These are phyloP conservation scores for Oenanthe sinensis DNA, from an alignment of 129 eudicot genomes.

Conservation along the genomic window DNA sequence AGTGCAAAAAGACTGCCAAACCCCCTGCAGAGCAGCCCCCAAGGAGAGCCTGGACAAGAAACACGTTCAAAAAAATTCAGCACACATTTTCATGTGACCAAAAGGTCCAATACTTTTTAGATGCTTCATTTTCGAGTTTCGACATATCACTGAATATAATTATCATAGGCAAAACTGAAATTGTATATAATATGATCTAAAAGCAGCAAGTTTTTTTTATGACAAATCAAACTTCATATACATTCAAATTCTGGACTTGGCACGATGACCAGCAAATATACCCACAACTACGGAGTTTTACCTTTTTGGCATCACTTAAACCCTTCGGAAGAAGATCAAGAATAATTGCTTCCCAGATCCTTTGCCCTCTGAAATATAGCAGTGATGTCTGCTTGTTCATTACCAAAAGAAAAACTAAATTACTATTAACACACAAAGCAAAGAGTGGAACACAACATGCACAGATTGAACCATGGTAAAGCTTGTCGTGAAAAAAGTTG, in stretches of 20 bases:
- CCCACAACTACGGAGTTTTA: constrained; percentile 14
- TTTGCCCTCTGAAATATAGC: constrained; percentile 91
- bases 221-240: neutral
- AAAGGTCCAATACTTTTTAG: neutral
- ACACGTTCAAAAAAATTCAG: neutral
- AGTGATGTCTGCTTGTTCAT: constrained; percentile 60
- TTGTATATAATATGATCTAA: neutral
- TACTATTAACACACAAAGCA: neutral
- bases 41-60: constrained; percentile 62
- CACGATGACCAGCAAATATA: neutral
- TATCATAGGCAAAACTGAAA: neutral
- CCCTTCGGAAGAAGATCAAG: constrained; percentile 91
- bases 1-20: constrained; percentile 71
- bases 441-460: neutral
- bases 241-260: neutral
- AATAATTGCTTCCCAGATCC: constrained; percentile 80
- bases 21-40: constrained; percentile 99
- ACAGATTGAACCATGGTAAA: neutral
- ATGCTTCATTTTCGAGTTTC: neutral
- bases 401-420: constrained; percentile 9
- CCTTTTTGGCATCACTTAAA: constrained; percentile 61
- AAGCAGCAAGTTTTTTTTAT: neutral
- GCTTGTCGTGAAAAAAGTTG: neutral
- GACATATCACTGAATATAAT: neutral
- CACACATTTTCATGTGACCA: neutral